Base-by-base conservation (phyloP, 2,329 filamentous ascomycete species). In the Cladobotryum mycophilum region DNA sequence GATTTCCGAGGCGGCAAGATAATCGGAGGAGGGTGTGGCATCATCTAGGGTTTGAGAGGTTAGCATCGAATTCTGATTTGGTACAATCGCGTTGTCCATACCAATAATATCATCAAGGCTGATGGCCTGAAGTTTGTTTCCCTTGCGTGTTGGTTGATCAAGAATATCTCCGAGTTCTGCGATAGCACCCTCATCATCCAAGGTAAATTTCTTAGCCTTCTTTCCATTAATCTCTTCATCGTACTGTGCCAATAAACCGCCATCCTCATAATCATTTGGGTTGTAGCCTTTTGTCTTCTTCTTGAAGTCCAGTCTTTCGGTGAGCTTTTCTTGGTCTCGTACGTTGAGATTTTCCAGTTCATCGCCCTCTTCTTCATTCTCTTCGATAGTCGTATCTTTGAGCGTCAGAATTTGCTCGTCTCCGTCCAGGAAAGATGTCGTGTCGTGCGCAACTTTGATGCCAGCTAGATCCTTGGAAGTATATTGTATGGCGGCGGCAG, bases 191-290 rank as follows among this genome's bases (percentile, higher is more conserved):
- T 84, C 79, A 2, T 84, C 84, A 66, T 95, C 89, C 14, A 99
- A 74, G 0, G 88, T 96, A 61, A 99, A 99, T 20, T 80, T 80
- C 65, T 95, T 96, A 50, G 79, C 75, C 71, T 95, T 93, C 70
- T 95, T 96, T 49, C 90, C 90, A 35, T 86, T 81, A 48, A 96
- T 95, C 63, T 96, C 92, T 56, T 97, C 93, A 60, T 97, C 93
- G 63, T 99, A 99, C 60, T 99, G 92, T 13, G 88, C 82, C 40
- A 99, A 72, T 20, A 99, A 83, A 5, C 79, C 75, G 12, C 80
- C 85, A 20, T 79, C 79, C 25, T 83, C 78, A 41, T 86, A 85
- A 34, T 85, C 74, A 54, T 89, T 85, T 0, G 92, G 91, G 60
- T 99, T 89, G 67, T 99, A 99, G 1, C 84, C 84, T 0, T 86